These are phyloP conservation scores for Apiospora kogelbergensis DNA, from an alignment of 2,329 filamentous ascomycete species.

Conservation along the genomic window DNA sequence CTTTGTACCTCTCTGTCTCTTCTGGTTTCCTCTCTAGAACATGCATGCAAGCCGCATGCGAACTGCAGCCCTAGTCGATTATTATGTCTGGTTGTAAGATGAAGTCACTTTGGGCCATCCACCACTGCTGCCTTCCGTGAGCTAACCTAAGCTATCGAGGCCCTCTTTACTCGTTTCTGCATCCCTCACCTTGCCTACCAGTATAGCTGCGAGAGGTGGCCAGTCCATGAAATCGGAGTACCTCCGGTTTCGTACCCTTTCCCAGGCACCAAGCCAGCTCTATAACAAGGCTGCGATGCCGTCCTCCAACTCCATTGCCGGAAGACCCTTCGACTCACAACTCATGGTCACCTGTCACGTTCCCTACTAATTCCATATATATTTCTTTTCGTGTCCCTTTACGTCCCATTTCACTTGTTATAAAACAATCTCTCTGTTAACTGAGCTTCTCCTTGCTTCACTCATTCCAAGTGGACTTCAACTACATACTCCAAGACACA, in stretches of 20 bases:
- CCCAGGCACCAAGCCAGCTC: slow-evolving; percentile 1
- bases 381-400: neutral
- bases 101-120: slow-evolving; percentile 4
- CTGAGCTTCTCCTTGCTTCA: slow-evolving; percentile 1
- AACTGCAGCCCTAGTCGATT: slow-evolving; percentile 4
- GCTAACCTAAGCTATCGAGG: slow-evolving; percentile 2
- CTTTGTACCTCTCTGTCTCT: neutral
- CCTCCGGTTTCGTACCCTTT: neutral
- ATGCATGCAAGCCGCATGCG: slow-evolving; percentile 6
- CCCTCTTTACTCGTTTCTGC: neutral
- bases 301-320: neutral
- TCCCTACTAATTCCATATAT: neutral
- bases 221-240: neutral
- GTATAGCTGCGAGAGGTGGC: neutral
- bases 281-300: slow-evolving; percentile 5
- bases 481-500: neutral
- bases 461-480: neutral
- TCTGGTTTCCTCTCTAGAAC: neutral
- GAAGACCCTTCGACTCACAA: slow-evolving; percentile 6
- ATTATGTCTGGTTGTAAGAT: slow-evolving; percentile 8
- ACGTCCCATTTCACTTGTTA: neutral
- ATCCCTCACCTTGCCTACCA: neutral
- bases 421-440: slow-evolving; percentile 1
- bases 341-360: neutral
- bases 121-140: slow-evolving; percentile 4